Evolutionary conservation across 495 filamentous ascomycete genomes (phyloP).

Genomic region (Neurospora africana): DNA sequence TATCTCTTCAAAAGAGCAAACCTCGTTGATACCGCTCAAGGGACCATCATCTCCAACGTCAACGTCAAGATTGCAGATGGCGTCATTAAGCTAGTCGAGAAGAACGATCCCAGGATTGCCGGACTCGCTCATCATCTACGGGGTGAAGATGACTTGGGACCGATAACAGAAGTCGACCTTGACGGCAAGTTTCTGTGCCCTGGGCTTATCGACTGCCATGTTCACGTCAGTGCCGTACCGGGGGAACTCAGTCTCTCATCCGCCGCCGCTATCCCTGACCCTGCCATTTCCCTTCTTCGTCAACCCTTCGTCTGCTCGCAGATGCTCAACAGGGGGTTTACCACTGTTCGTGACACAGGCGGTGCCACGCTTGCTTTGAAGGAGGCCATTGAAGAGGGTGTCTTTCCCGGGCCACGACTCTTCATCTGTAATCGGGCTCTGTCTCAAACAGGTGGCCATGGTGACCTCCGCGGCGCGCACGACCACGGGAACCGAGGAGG

Average conservation of each 20-base stretch:
- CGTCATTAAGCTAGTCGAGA: conserved; percentile 8
- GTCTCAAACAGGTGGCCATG: conserved; percentile 47
- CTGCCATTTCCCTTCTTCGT: conserved; percentile 19
- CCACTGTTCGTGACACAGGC: conserved; percentile 41
- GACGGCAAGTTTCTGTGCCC: conserved; percentile 40
- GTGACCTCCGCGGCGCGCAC: conserved; percentile 31
- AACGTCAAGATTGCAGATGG: conserved; percentile 19
- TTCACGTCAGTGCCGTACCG: conserved; percentile 40
- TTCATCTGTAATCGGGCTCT: conserved; percentile 29
- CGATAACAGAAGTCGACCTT: conserved; percentile 25
- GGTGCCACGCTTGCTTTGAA: conserved; percentile 40
- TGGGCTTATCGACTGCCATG: conserved; percentile 50
- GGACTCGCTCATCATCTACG: background rate
- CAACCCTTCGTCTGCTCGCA: conserved; percentile 36
- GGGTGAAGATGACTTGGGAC: background rate
- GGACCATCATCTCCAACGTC: conserved; percentile 14
- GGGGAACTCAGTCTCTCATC: conserved; percentile 22
- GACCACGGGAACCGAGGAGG: conserved; percentile 24
- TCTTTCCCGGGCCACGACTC: conserved; percentile 35
- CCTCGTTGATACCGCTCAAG: conserved; percentile 22
- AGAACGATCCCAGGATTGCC: background rate
- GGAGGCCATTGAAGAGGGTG: conserved; percentile 39
- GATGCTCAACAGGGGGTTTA: conserved; percentile 45
- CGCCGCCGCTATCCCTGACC: conserved; percentile 1
- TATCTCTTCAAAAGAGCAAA: conserved; percentile 23